Base-by-base conservation (phyloP, 768 basidiomycete genomes). In the Cystoderma amianthinum region DNA sequence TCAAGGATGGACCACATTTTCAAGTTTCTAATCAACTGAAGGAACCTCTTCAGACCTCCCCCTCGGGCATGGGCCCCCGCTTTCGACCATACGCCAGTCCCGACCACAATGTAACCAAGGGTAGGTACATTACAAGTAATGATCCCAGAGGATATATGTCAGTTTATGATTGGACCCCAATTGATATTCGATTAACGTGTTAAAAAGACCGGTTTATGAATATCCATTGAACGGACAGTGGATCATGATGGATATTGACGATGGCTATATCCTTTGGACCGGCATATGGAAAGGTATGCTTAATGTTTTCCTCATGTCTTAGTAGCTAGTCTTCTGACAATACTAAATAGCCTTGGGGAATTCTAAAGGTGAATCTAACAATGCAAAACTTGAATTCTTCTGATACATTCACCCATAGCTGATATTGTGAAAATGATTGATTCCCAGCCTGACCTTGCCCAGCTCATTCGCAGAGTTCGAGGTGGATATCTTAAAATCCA, bases 211-310 rank as follows among this genome's bases (percentile, higher is more conserved):
- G 10, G 90, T 93, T 9, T 92, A 86, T 54, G 90, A 93, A 57
- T 93, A 91, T 52, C 87, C 86, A 1, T 69, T 93, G 42, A 88
- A 89, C 47, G 85, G 82, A 16, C 88, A 92, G 54, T 90, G 88
- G 85, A 87, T 93, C 54, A 92, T 93, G 90, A 89, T 92, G 78
- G 90, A 93, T 65, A 85, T 88, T 55, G 90, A 93, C 57, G 89
- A 91, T 57, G 90, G 90, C 2, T 92, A 89, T 58, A 82, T 93
- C 44, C 68, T 91, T 13, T 93, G 90, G 89, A 93, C 91, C 1
- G 86, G 88, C 7, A 93, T 93, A 40, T 93, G 90, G 90, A 93
- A 93, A 72, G 89, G 88, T 88, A 43, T 43, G 5, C 23, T 15
- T 15, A 15, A 6, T 6, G 6, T 16, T 32, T 21, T 16, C 11